Evolutionary conservation across 441 rosid genomes (phyloP).

Genomic region (Adansonia gregorii): DNA sequence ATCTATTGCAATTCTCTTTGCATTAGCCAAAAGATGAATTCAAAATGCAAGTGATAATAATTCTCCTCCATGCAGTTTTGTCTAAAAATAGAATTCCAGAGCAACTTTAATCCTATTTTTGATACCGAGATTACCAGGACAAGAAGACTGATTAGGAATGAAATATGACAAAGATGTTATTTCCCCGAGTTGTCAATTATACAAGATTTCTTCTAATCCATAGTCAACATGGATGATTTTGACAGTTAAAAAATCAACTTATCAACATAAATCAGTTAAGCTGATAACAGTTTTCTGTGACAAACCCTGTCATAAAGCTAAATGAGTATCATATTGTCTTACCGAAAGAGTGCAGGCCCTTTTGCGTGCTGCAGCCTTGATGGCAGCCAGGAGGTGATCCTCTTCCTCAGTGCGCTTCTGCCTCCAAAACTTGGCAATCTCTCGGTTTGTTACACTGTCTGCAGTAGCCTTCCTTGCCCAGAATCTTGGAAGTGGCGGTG

Average conservation of each 20-base stretch:
- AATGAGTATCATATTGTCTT: slow-evolving; percentile 28
- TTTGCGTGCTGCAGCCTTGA: slow-evolving; percentile 72
- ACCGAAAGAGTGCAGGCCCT: slow-evolving; percentile 72
- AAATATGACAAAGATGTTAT: neutral
- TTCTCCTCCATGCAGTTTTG: too few species aligned
- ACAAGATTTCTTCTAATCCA: neutral
- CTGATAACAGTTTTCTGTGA: neutral
- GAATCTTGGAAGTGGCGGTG: slow-evolving; percentile 49
- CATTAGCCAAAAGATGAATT: neutral
- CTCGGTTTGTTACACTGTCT: slow-evolving; percentile 69
- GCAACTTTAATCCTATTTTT: neutral
- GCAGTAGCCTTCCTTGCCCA: slow-evolving; percentile 41
- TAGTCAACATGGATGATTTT: neutral
- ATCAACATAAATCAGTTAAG: neutral
- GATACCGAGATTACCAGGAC: neutral
- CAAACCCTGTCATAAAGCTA: neutral
- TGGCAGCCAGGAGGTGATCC: slow-evolving; percentile 81
- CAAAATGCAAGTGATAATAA: too few species aligned
- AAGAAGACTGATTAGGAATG: neutral
- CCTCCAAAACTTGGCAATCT: slow-evolving; percentile 87
- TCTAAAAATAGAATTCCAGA: too few species aligned
- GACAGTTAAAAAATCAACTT: neutral
- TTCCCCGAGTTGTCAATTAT: neutral
- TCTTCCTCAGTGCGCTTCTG: slow-evolving; percentile 68
- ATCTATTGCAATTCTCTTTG: neutral